Percentiles rank a stretch among this genome's conserved stretches.
These are phyloP conservation scores for Dissophora globulifera DNA, from an alignment of 192 early-diverging fungal genomes.

Conservation along the genomic window DNA sequence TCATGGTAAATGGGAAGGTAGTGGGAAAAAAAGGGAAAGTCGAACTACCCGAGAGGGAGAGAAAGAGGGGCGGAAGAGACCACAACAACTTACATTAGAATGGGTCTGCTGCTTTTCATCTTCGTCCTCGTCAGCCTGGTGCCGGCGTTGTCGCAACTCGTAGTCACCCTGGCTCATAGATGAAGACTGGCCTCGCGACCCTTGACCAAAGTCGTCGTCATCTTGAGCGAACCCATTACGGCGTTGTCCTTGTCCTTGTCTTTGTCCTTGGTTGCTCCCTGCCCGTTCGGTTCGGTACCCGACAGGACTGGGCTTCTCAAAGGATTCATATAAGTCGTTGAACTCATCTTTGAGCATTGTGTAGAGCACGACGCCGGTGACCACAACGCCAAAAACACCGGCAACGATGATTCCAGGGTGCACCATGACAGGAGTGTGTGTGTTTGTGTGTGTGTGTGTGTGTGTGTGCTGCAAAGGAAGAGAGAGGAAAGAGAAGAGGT, in stretches of 20 bases:
- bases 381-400: conserved; percentile 33
- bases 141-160: conserved; percentile 29
- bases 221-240: conserved; percentile 15
- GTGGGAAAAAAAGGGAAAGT: background rate
- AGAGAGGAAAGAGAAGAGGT: background rate
- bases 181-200: conserved; percentile 1
- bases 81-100: conserved; percentile 19
- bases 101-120: conserved; percentile 17
- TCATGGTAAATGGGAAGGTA: background rate
- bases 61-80: background rate
- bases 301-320: conserved; percentile 19
- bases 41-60: background rate
- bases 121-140: conserved; percentile 5
- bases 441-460: background rate
- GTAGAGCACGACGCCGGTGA: conserved; percentile 43
- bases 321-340: conserved; percentile 12
- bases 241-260: background rate
- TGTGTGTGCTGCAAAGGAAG: background rate
- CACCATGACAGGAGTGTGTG: conserved; percentile 11
- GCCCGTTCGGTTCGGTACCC: background rate
- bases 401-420: conserved; percentile 35
- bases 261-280: background rate
- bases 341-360: conserved; percentile 30
- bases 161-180: conserved; percentile 20
- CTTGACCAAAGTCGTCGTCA: conserved; percentile 10